Base-by-base conservation (phyloP, 1,139 yeast genomes). In the Magnusiomyces clavatus region DNA sequence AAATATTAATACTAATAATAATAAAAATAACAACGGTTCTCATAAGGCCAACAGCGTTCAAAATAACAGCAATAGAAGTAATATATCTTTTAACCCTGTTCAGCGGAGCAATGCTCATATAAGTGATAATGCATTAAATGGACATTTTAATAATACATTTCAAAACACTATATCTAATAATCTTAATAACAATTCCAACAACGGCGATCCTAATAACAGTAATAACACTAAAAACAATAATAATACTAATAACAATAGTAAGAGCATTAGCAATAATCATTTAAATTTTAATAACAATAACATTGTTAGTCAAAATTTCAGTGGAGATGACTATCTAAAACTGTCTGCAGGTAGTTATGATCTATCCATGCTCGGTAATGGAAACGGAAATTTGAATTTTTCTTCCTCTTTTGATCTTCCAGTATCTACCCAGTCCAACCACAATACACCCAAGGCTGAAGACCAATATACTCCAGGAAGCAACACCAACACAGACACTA, bases 401-500 rank as follows among this genome's bases (percentile, higher is more conserved):
- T 24, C 31, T 5, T 24, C 31, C 6, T 24, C 31, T 24, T 24
- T 24, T 24, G 31, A 24, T 8, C 31, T 24, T 8, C 31, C 31
- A 24, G 31, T 24, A 24, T 24, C 31, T 24, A 24, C 31, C 4
- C 17, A 14, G 8, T 16, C 41, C 19, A 38, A 17, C 19, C 19
- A 17, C 4, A 38, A 16, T 38, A 38, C 41, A 4, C 17, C 17
- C 17, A 38, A 16, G 41, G 6, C 41, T 6, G 19, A 38, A 38
- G 17, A 16, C 41, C 41, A 38, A 14, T 17, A 38, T 14, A 38
- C 19, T 14, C 17, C 19, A 17, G 39, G 39, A 37, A 37, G 39
- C 39, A 37, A 4, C 11, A 37, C n/a, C 39, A 37, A 37, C 10
- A 37, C n/a, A 14, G 16, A 52, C 11, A 20, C 47, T 14, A 51